Evolutionary conservation across 345 rosid genomes (phyloP).

Genomic region (Clausena lansium): DNA sequence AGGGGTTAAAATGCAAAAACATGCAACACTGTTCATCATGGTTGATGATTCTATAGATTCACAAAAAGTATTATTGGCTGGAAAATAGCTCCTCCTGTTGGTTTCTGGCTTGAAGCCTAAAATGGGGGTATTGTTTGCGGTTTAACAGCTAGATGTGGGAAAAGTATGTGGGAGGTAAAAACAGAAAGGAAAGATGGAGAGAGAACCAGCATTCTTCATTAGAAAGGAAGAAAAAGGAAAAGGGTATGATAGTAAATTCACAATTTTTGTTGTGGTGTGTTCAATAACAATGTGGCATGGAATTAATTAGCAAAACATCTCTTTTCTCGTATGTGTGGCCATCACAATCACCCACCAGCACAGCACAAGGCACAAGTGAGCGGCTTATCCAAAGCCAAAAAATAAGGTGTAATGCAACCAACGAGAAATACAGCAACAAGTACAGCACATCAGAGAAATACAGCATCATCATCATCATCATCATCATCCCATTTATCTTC

Average conservation of each 20-base stretch:
- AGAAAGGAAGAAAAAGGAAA: conserved; percentile 10
- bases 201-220: not conserved
- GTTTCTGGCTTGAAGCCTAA: conserved; percentile 11
- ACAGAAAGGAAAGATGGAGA: not conserved
- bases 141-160: not conserved
- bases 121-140: conserved; percentile 1
- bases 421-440: no score
- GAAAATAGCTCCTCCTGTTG: not conserved
- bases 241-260: conserved; percentile 19
- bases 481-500: conserved; percentile 31
- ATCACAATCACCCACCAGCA: not conserved
- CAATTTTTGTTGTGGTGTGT: not conserved
- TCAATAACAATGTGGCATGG: not conserved
- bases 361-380: no score
- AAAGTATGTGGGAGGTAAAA: not conserved
- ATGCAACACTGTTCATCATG: not conserved
- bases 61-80: not conserved
- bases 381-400: conserved; percentile 15
- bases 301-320: not conserved
- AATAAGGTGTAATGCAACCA: conserved; percentile 21
- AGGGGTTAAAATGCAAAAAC: not conserved
- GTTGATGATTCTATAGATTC: not conserved
- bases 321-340: not conserved
- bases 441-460: not conserved
- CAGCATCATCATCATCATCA: conserved; percentile 28